Base-by-base conservation (phyloP, 805 yeast species). In the Kuraishia molischiana region DNA sequence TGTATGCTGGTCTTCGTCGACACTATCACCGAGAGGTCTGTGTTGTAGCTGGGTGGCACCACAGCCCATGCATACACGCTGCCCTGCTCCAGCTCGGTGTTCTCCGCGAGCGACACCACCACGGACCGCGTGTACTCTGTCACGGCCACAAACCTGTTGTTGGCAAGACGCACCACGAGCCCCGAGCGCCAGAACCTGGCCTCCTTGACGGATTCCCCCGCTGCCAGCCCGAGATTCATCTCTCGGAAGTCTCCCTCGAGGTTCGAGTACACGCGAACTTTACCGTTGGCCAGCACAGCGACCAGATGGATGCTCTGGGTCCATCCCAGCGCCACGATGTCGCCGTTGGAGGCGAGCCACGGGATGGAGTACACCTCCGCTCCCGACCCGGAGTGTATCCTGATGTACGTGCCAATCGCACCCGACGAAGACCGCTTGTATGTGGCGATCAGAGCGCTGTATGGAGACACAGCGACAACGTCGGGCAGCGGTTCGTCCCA, bases 181-280 rank as follows among this genome's bases (percentile, higher is more conserved):
- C 70, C 77, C 6, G 53, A 38, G 3, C 52, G 55, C 58, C 61
- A 62, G 35, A 72, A 64, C 37, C 56, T 52, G 11, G 58, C 61
- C 3, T 66, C 65, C 3, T 43, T 37, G 5, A 70, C 53, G 0
- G 42, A 45, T 5, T 48, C 41, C 14, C 32, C 39, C 0, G 62
- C 56, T 4, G 54, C 57, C 15, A 49, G 44, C 2, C 62, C 62
- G 4, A 72, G 42, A 14, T 56, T 52, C 46, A 64, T 68, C 47
- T 79, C 85, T 35, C 66, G 64, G 52, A 83, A 85, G 33, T 73
- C 78, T 3, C 85, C 83, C 17, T 73, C 72, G 44, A 81, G 75
- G 48, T 83, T 87, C 31, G 64, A 56, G 54, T 82, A 84, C 20
- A 67, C 59, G 20, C 94, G 61, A 19, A 67, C 71, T 21, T 58